These are phyloP conservation scores for Hypomyces perniciosus DNA, from an alignment of 2,329 filamentous ascomycete species.

Conservation along the genomic window DNA sequence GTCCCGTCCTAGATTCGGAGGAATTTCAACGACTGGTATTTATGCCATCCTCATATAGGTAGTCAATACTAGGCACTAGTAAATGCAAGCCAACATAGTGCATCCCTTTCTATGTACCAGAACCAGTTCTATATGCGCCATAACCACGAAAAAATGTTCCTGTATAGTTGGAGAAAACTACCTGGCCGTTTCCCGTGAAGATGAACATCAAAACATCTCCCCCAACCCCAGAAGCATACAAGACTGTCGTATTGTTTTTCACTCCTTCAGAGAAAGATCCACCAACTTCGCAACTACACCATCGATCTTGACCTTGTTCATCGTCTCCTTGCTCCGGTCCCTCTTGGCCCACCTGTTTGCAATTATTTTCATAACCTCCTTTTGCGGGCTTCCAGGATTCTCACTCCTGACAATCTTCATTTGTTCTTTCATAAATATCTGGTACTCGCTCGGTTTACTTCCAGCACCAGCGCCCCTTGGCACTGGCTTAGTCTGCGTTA, in stretches of 20 bases:
- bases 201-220: not conserved
- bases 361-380: conserved; percentile 63
- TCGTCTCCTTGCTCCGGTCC: not conserved
- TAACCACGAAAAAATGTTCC: no score
- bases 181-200: no score
- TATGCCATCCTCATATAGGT: no score
- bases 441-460: conserved; percentile 37
- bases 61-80: no score
- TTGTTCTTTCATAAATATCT: conserved; percentile 58
- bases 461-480: conserved; percentile 36
- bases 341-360: conserved; percentile 53
- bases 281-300: not conserved
- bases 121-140: no score
- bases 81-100: no score
- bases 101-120: no score
- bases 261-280: not conserved
- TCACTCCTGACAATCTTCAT: conserved; percentile 55
- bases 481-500: conserved; percentile 75
- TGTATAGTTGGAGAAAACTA: no score
- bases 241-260: not conserved
- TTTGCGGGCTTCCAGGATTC: conserved; percentile 53
- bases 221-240: not conserved
- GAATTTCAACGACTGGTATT: no score
- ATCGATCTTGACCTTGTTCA: not conserved
- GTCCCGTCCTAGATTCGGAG: no score